A percentile compares a stretch with the other conserved stretches of the same genome.
Conservation (phyloP, 352 stramenopile genomes). For the Pythium inflatum region DNA sequence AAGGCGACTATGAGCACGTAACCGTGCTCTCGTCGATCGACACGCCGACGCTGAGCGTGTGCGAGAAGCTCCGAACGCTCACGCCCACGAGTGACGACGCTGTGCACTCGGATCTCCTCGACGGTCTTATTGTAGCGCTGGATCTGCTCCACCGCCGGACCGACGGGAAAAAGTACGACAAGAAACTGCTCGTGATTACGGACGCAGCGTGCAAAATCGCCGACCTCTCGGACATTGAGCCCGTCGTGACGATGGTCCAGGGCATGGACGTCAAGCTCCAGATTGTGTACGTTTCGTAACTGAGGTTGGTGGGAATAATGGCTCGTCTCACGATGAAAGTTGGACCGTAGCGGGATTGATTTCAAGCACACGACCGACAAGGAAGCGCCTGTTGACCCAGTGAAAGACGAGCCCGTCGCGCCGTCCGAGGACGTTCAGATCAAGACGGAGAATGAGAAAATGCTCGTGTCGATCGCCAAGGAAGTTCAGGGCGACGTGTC, state of each 20-base stretch:
- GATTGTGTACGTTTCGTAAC: conserved; percentile 60
- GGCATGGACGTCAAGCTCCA: conserved; percentile 81
- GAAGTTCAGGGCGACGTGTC: conserved; percentile 71
- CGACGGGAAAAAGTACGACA: conserved; percentile 80
- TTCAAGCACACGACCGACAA: conserved; percentile 59
- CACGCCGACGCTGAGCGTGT: conserved; percentile 64
- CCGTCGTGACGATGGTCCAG: conserved; percentile 75
- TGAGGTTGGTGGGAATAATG: too few relatives aligned
- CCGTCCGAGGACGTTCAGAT: conserved; percentile 27
- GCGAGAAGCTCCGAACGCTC: conserved; percentile 52
- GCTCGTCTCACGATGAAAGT: too few relatives aligned
- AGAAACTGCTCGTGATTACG: conserved; percentile 76
- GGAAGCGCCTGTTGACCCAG: background rate
- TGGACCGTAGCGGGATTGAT: conserved; percentile 61
- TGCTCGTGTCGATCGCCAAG: conserved; percentile 78
- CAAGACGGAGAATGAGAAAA: conserved; percentile 84
- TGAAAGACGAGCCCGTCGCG: conserved; percentile 34
- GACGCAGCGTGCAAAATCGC: conserved; percentile 66
- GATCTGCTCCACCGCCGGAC: conserved; percentile 78
- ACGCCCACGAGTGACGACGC: conserved; percentile 1
- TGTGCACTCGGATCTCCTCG: conserved; percentile 61
- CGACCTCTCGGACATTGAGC: conserved; percentile 65
- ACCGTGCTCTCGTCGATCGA: conserved; percentile 64
- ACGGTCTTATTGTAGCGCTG: conserved; percentile 82
- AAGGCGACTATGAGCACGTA: conserved; percentile 72